Conservation (phyloP, 176 grass and related monocot species). For the Carex kokanica region DNA sequence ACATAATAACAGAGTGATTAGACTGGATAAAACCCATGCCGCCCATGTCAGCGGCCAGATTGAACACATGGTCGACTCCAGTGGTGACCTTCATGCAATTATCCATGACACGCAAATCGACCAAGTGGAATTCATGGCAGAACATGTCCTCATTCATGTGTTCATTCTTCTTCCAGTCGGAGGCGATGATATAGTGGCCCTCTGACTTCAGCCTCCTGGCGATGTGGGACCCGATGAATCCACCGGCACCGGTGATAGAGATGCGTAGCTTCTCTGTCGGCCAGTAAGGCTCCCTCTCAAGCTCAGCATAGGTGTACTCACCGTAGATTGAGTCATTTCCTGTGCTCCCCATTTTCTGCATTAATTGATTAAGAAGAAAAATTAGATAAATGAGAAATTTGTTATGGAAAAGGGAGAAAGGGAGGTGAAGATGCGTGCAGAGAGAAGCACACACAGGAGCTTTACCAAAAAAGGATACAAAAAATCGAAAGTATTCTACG, state of each 20-base stretch:
- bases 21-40: slow-evolving; percentile 93
- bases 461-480: slow-evolving; percentile 2
- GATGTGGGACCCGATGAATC: slow-evolving; percentile 86
- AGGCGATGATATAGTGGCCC: slow-evolving; percentile 79
- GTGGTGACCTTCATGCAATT: slow-evolving; percentile 77
- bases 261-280: slow-evolving; percentile 61
- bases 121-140: slow-evolving; percentile 86
- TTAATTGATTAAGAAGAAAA: background rate
- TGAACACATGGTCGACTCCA: slow-evolving; percentile 68
- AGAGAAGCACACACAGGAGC: background rate
- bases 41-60: slow-evolving; percentile 89
- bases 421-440: background rate
- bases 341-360: slow-evolving; percentile 67
- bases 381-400: background rate
- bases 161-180: slow-evolving; percentile 95
- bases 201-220: slow-evolving; percentile 70
- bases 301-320: slow-evolving; percentile 67
- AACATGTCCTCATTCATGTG: slow-evolving; percentile 94
- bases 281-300: slow-evolving; percentile 78
- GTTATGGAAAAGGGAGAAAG: background rate
- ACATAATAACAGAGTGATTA: slow-evolving; percentile 84
- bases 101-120: slow-evolving; percentile 83
- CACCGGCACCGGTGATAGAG: slow-evolving; percentile 76
- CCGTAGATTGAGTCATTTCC: slow-evolving; percentile 47
- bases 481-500: background rate